Percentiles rank a stretch among this genome's conserved stretches.
These are phyloP conservation scores for Prinsepia uniflora DNA, from an alignment of 306 rosid genomes.

Conservation along the genomic window DNA sequence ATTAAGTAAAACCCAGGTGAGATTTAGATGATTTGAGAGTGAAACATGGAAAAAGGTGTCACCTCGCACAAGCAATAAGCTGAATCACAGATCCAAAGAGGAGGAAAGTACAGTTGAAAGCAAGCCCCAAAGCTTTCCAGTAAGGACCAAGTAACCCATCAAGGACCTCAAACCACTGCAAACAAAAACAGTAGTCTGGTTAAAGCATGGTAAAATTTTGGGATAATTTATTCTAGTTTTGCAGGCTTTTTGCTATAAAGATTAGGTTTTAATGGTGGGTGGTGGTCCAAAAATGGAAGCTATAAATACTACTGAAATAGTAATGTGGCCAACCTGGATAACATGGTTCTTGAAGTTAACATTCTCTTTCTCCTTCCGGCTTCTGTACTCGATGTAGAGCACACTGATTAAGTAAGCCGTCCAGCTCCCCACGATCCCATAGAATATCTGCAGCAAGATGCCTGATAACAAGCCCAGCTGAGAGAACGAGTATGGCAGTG, in stretches of 20 bases:
- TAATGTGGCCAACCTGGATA: slow-evolving; percentile 58
- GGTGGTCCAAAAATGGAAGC: slow-evolving; percentile 7
- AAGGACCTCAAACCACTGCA: slow-evolving; percentile 98
- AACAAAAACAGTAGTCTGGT: slow-evolving; percentile 3
- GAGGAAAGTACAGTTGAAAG: slow-evolving; percentile 96
- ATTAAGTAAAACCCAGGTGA: slow-evolving; percentile 13
- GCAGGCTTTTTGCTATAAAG: not conserved
- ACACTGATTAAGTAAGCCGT: slow-evolving; percentile 95
- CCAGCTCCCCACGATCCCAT: slow-evolving; percentile 93
- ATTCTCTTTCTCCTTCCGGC: slow-evolving; percentile 92
- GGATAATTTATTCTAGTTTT: not conserved
- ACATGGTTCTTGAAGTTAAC: slow-evolving; percentile 92
- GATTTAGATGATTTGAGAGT: not conserved
- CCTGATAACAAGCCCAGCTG: slow-evolving; percentile 93
- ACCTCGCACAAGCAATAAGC: slow-evolving; percentile 99
- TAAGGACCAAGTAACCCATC: slow-evolving; percentile 88
- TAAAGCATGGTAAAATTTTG: not conserved
- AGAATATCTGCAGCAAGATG: slow-evolving; percentile 68
- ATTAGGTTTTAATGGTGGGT: slow-evolving; percentile 17
- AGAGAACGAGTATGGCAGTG: slow-evolving; percentile 97
- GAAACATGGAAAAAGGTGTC: not conserved
- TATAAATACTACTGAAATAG: not conserved
- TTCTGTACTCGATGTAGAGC: slow-evolving; percentile 73
- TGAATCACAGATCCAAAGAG: slow-evolving; percentile 97
- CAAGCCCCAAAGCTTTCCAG: slow-evolving; percentile 93